Conservation (phyloP, 169 alveolate species). For the Eimeria maxima region DNA sequence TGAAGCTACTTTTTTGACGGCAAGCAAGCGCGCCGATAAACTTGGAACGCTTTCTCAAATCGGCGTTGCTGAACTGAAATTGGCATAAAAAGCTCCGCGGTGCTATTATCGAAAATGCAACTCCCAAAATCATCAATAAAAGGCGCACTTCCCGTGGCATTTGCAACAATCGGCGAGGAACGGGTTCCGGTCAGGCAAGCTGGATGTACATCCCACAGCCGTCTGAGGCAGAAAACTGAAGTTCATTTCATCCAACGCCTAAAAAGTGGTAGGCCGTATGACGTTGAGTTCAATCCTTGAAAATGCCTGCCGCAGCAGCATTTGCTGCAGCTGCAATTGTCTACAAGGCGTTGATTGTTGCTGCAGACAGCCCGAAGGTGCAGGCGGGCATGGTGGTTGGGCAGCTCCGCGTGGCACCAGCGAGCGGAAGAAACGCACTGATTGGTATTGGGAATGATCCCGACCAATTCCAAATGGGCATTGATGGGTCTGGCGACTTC, state of each 20-base stretch:
- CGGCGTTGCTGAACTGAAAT: background rate
- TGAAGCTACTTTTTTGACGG: background rate
- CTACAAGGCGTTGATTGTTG: background rate
- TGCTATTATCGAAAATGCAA: background rate
- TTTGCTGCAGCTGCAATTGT: slow-evolving; percentile 14
- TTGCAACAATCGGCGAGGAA: background rate
- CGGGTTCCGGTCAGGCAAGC: background rate
- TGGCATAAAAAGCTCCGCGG: background rate
- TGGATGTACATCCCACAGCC: slow-evolving; percentile 28
- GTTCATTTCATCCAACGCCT: background rate
- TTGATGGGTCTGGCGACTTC: slow-evolving; percentile 69
- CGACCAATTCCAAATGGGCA: slow-evolving; percentile 60
- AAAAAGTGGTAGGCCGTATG: background rate
- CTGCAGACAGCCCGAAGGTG: slow-evolving; percentile 75
- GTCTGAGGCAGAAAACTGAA: background rate
- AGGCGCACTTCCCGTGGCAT: background rate
- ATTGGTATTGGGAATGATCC: slow-evolving; percentile 75
- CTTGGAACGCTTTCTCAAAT: too few species aligned
- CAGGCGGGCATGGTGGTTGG: slow-evolving; percentile 82
- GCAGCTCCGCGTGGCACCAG: slow-evolving; percentile 75
- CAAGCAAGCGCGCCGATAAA: too few species aligned
- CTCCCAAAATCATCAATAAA: background rate
- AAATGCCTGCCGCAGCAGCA: slow-evolving; percentile 11
- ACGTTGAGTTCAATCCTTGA: background rate
- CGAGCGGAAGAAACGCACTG: slow-evolving; percentile 73